These are phyloP conservation scores for Candida caryicola DNA, from an alignment of 805 yeast genomes.

Conservation along the genomic window DNA sequence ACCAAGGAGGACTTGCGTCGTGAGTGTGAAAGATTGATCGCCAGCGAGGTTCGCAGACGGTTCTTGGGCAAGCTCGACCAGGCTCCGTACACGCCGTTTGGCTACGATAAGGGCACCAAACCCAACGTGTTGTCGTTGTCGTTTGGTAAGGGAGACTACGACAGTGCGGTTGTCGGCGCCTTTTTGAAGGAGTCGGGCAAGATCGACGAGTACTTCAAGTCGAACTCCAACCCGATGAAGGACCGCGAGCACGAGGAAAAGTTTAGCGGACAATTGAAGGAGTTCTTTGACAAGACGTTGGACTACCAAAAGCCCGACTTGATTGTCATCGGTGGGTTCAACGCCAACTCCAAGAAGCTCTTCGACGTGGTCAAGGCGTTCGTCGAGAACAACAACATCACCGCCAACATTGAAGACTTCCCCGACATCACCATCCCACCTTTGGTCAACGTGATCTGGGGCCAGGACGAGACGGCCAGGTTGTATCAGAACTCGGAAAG, in stretches of 20 bases:
- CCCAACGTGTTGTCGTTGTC: slow-evolving; percentile 83
- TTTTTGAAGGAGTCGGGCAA: slow-evolving; percentile 78
- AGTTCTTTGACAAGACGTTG: slow-evolving; percentile 59
- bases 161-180: slow-evolving; percentile 84
- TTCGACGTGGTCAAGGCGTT: slow-evolving; percentile 54
- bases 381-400: slow-evolving; percentile 53
- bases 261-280: slow-evolving; percentile 62
- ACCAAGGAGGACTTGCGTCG: slow-evolving; percentile 80
- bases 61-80: slow-evolving; percentile 78
- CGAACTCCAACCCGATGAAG: slow-evolving; percentile 65
- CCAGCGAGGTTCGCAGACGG: slow-evolving; percentile 63
- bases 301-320: slow-evolving; percentile 70
- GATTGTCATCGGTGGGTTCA: slow-evolving; percentile 84
- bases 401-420: slow-evolving; percentile 49
- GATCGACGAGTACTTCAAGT: slow-evolving; percentile 70
- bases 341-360: slow-evolving; percentile 65
- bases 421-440: slow-evolving; percentile 45
- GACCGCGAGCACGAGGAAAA: slow-evolving; percentile 41
- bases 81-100: slow-evolving; percentile 86
- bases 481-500: slow-evolving; percentile 77
- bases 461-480: slow-evolving; percentile 89
- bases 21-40: slow-evolving; percentile 69
- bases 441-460: slow-evolving; percentile 70
- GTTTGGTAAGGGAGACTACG: slow-evolving; percentile 80
- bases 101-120: slow-evolving; percentile 72